Percentiles rank a stretch among this genome's conserved stretches.
Evolutionary conservation across 805 yeast genomes (phyloP).

Genomic region (Candida ulmi): DNA sequence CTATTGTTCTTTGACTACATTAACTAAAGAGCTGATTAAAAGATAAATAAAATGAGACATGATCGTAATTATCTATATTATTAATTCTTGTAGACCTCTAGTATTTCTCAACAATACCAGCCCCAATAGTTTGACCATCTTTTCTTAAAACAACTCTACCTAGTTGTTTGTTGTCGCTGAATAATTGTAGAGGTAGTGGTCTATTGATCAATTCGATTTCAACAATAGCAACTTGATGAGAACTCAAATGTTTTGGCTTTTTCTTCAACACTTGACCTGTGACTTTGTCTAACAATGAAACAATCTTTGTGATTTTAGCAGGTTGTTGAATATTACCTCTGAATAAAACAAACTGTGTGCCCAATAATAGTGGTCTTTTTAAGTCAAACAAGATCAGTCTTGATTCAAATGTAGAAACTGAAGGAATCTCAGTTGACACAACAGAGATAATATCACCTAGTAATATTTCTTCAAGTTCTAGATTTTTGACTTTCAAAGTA

Average conservation of each 20-base stretch:
- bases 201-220: slow-evolving; percentile 73
- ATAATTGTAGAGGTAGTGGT: slow-evolving; percentile 94
- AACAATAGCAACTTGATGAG: slow-evolving; percentile 96
- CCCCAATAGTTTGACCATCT: slow-evolving; percentile 99
- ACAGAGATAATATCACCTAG: slow-evolving; percentile 93
- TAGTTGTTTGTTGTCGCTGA: slow-evolving; percentile 92
- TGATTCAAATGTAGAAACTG: slow-evolving; percentile 70
- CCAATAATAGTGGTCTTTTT: slow-evolving; percentile 88
- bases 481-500: slow-evolving; percentile 88
- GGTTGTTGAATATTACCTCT: slow-evolving; percentile 94
- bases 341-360: slow-evolving; percentile 88
- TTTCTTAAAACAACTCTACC: slow-evolving; percentile 99
- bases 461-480: slow-evolving; percentile 82
- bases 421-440: slow-evolving; percentile 85
- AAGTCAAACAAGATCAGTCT: slow-evolving; percentile 86
- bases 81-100: neutral
- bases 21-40: slow-evolving; percentile 20
- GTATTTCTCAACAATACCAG: slow-evolving; percentile 86
- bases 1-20: slow-evolving; percentile 51
- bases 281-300: slow-evolving; percentile 86
- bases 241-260: slow-evolving; percentile 87
- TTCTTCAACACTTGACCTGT: slow-evolving; percentile 90
- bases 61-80: too few species aligned
- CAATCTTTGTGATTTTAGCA: slow-evolving; percentile 74
- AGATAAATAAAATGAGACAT: too few species aligned